phyloP scores from a whole-genome alignment of 805 yeast species.

The Naumovozyma castellii region DNA sequence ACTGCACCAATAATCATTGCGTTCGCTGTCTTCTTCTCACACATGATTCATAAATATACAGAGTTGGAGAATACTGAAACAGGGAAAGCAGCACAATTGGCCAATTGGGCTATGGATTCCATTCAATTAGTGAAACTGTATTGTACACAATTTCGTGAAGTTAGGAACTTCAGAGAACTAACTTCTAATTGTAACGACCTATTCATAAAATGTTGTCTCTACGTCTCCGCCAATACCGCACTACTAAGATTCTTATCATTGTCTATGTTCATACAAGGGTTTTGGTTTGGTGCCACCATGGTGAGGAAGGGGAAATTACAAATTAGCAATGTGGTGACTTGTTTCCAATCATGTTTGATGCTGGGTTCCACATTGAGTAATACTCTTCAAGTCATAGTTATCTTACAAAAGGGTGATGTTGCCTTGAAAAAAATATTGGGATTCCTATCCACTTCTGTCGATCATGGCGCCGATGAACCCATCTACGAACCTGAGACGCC shows the following conservation, averaged over 20 bases:
- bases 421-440: slow-evolving; percentile 45
- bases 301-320: slow-evolving; percentile 41
- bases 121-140: slow-evolving; percentile 53
- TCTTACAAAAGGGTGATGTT: slow-evolving; percentile 62
- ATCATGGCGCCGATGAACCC: neutral
- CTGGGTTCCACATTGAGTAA: slow-evolving; percentile 54
- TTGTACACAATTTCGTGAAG: slow-evolving; percentile 48
- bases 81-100: slow-evolving; percentile 45
- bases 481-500: neutral
- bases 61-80: slow-evolving; percentile 47
- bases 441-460: slow-evolving; percentile 25
- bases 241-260: slow-evolving; percentile 48
- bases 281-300: slow-evolving; percentile 79
- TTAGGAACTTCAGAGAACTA: slow-evolving; percentile 31
- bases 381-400: slow-evolving; percentile 47
- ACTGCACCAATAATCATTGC: slow-evolving; percentile 58
- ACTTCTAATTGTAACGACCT: slow-evolving; percentile 29
- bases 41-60: slow-evolving; percentile 40
- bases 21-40: slow-evolving; percentile 42
- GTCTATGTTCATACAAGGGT: slow-evolving; percentile 79
- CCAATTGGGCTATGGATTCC: slow-evolving; percentile 63
- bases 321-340: slow-evolving; percentile 64
- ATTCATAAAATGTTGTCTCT: slow-evolving; percentile 38
- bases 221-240: slow-evolving; percentile 46
- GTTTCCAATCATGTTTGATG: slow-evolving; percentile 72